Percentiles rank a stretch among this genome's conserved stretches.
Conservation (phyloP, 768 basidiomycete species). For the Rhodotorula toruloides region DNA sequence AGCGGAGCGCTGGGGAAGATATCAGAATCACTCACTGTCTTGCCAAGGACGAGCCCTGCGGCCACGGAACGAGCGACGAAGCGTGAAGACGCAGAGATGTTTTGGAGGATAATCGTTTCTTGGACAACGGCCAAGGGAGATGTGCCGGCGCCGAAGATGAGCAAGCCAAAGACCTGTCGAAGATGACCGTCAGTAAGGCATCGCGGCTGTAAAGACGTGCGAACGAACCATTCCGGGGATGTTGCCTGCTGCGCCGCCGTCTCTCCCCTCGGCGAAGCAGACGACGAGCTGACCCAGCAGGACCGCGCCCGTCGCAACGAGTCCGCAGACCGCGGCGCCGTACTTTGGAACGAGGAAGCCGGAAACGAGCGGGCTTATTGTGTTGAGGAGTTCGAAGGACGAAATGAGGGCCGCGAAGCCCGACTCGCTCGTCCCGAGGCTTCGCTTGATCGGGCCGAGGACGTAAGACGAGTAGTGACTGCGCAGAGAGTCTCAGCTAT, state of each 20-base stretch:
- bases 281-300: conserved; percentile 65
- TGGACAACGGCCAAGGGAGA: conserved; percentile 74
- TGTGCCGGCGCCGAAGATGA: conserved; percentile 71
- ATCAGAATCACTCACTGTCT: conserved; percentile 47
- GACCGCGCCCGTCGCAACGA: conserved; percentile 69
- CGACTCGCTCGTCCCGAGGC: conserved; percentile 28
- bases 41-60: conserved; percentile 75
- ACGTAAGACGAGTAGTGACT: conserved; percentile 61
- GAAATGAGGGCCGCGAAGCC: conserved; percentile 59
- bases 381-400: conserved; percentile 67
- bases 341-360: conserved; percentile 55
- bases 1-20: no score
- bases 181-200: not conserved
- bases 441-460: conserved; percentile 65
- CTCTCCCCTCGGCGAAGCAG: conserved; percentile 60
- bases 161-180: conserved; percentile 58
- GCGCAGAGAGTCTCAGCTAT: not conserved
- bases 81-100: conserved; percentile 58
- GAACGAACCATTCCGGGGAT: conserved; percentile 9
- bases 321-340: conserved; percentile 66
- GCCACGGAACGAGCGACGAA: conserved; percentile 72
- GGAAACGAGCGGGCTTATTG: conserved; percentile 72
- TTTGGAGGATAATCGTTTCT: conserved; percentile 76
- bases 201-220: not conserved
- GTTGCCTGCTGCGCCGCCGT: conserved; percentile 60